Evolutionary conservation across 257 asterid genomes (phyloP).

Genomic region (Solanum pennellii): DNA sequence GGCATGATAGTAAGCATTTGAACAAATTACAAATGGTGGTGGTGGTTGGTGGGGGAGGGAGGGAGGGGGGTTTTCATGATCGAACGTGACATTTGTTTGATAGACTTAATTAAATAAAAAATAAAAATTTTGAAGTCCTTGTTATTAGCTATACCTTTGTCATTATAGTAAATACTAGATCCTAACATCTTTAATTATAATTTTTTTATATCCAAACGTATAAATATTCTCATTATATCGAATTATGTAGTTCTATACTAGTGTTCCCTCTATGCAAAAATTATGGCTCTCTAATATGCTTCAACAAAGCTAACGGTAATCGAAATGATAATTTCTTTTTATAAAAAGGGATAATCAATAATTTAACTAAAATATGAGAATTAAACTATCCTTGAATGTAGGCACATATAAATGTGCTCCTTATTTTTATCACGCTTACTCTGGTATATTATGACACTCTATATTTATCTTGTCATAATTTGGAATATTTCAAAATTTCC

Average conservation of each 20-base stretch:
- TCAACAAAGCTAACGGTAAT: not conserved
- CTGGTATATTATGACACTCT: not conserved
- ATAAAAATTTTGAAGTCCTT: not conserved
- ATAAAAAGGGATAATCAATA: no score
- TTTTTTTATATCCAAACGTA: not conserved
- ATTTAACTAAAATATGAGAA: not conserved
- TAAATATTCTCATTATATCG: not conserved
- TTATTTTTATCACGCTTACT: not conserved
- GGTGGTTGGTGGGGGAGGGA: rapidly evolving
- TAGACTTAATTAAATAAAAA: not conserved
- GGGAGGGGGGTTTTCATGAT: not conserved
- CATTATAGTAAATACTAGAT: not conserved
- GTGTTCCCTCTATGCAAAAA: not conserved
- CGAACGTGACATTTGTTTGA: not conserved
- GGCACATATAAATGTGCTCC: not conserved
- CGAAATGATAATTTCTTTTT: not conserved
- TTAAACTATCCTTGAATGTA: not conserved
- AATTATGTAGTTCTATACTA: not conserved
- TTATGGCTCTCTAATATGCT: not conserved
- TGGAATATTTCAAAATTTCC: not conserved
- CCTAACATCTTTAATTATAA: not conserved
- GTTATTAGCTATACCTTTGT: not conserved
- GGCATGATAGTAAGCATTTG: not conserved
- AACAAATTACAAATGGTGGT: not conserved
- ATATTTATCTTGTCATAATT: no score